A percentile compares a stretch with the other conserved stretches of the same genome.
Evolutionary conservation across 306 rosid genomes (phyloP).

Genomic region (Boehmeria nivea): DNA sequence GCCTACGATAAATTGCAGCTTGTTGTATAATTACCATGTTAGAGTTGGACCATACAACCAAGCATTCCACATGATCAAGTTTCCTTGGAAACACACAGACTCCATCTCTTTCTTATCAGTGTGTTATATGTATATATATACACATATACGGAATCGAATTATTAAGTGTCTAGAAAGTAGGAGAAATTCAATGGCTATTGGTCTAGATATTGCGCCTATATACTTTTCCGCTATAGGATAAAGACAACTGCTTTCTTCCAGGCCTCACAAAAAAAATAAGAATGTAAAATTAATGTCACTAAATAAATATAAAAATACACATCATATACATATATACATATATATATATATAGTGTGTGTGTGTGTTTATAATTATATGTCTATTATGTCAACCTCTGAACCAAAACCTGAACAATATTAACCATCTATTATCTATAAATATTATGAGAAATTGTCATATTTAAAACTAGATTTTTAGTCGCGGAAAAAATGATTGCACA

Average conservation of each 20-base stretch:
- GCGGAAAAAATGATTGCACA: too few relatives aligned
- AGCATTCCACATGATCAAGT: not conserved
- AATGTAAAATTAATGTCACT: not conserved
- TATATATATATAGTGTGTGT: too few relatives aligned
- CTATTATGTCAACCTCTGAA: too few relatives aligned
- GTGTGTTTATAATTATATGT: too few relatives aligned
- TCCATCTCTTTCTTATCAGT: slow-evolving; percentile 1
- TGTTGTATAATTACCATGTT: not conserved
- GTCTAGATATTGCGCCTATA: slow-evolving; percentile 27
- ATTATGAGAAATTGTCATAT: too few relatives aligned
- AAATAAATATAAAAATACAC: too few relatives aligned
- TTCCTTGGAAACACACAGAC: not conserved
- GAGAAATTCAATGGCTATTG: slow-evolving; percentile 14
- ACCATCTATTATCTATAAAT: too few relatives aligned
- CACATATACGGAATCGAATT: not conserved
- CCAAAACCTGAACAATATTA: too few relatives aligned
- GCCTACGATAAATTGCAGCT: too few relatives aligned
- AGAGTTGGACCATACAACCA: not conserved
- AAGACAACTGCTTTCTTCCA: slow-evolving; percentile 34
- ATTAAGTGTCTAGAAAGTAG: slow-evolving; percentile 7
- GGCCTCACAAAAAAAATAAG: slow-evolving; percentile 27
- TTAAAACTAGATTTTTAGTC: too few relatives aligned
- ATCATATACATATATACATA: too few relatives aligned
- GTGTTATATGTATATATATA: not conserved
- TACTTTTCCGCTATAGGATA: slow-evolving; percentile 18